Evolutionary conservation across 2,329 filamentous ascomycete species (phyloP).

Genomic region (Spiromastix sp.): DNA sequence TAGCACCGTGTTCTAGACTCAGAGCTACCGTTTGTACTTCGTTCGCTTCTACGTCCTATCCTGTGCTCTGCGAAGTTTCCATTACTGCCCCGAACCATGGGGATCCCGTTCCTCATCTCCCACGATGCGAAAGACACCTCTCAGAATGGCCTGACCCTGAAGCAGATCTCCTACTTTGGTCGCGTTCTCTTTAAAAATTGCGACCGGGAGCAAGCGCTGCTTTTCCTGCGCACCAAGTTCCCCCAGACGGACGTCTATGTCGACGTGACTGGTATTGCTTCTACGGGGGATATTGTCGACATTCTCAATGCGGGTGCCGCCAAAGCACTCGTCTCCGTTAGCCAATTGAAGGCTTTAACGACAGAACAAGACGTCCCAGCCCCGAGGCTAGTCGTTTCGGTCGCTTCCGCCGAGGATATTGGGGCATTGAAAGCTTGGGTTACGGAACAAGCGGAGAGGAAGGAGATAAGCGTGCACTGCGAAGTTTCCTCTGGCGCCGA

Average conservation of each 20-base stretch:
- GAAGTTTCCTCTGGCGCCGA: slow-evolving; percentile 18
- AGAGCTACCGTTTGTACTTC: no score
- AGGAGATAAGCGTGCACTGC: slow-evolving; percentile 25
- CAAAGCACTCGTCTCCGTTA: slow-evolving; percentile 69
- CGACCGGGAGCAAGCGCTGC: slow-evolving; percentile 26
- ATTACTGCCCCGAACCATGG: slow-evolving; percentile 29
- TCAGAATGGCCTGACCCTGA: slow-evolving; percentile 40
- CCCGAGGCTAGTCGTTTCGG: slow-evolving; percentile 47
- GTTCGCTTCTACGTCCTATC: no score
- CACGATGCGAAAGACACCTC: slow-evolving; percentile 29
- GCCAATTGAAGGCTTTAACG: slow-evolving; percentile 51
- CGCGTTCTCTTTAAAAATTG: slow-evolving; percentile 46
- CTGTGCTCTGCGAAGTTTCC: no score
- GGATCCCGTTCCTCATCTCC: slow-evolving; percentile 33
- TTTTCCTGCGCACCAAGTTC: slow-evolving; percentile 49
- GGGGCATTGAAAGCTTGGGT: slow-evolving; percentile 31
- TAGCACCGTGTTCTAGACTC: no score
- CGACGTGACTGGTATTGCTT: slow-evolving; percentile 60
- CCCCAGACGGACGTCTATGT: slow-evolving; percentile 55
- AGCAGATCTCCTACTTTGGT: slow-evolving; percentile 49
- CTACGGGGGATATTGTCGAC: slow-evolving; percentile 62
- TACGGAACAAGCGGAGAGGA: slow-evolving; percentile 23
- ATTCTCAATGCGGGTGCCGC: slow-evolving; percentile 77
- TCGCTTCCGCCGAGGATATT: slow-evolving; percentile 31
- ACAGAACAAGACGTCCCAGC: slow-evolving; percentile 41